Evolutionary conservation across 2,329 filamentous ascomycete species (phyloP).

Genomic region (Epichloe typhina): DNA sequence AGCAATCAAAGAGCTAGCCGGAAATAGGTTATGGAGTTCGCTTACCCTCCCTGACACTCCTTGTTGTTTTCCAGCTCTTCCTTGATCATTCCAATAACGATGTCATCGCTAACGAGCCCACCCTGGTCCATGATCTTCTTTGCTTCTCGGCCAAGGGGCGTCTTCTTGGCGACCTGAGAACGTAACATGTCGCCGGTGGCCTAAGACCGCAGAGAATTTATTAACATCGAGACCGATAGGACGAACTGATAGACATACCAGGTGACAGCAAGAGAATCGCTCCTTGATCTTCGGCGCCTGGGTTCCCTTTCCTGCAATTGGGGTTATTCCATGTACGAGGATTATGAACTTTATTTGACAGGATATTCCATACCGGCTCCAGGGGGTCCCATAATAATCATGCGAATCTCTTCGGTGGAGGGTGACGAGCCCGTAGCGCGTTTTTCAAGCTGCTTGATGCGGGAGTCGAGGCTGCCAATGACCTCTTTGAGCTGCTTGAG

Average conservation of each 20-base stretch:
- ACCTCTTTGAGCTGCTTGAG: constrained; percentile 76
- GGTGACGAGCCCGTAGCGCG: constrained; percentile 45
- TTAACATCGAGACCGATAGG: neutral
- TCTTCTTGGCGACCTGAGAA: constrained; percentile 97
- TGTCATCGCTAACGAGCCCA: constrained; percentile 94
- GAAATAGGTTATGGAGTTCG: neutral
- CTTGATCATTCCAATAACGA: constrained; percentile 99
- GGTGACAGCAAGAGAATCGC: constrained; percentile 91
- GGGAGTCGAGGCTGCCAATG: constrained; percentile 70
- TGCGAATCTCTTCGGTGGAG: constrained; percentile 60
- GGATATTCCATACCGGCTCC: constrained; percentile 63
- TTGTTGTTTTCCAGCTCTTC: constrained; percentile 85
- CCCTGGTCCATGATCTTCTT: constrained; percentile 99
- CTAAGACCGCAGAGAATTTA: constrained; percentile 29
- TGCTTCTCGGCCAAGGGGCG: constrained; percentile 79
- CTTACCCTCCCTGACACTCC: constrained; percentile 91
- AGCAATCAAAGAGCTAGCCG: neutral
- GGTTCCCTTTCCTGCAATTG: constrained; percentile 77
- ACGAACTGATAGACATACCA: constrained; percentile 45
- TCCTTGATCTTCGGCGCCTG: constrained; percentile 98
- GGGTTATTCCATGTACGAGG: constrained; percentile 2
- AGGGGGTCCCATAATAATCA: constrained; percentile 97
- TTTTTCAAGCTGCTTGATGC: constrained; percentile 74
- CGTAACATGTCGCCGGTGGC: constrained; percentile 98
- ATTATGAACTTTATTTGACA: neutral